phyloP scores from a whole-genome alignment of 2,329 filamentous ascomycete species.

The Aspergillus pseudoviridinutans region DNA sequence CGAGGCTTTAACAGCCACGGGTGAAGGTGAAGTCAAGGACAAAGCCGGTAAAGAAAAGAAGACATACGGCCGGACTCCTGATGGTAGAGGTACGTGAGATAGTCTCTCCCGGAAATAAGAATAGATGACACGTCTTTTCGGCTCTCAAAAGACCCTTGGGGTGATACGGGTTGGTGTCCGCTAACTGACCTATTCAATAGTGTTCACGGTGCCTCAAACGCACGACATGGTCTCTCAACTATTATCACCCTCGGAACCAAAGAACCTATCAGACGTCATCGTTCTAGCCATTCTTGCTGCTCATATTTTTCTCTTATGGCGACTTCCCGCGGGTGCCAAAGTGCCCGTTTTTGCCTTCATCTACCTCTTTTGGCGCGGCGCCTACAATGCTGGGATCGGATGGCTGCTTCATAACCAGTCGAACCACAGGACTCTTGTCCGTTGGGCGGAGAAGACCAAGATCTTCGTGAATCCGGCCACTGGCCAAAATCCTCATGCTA shows the following conservation, averaged over 20 bases:
- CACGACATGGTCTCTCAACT: conserved; percentile 99
- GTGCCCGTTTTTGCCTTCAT: conserved; percentile 74
- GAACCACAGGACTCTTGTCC: conserved; percentile 76
- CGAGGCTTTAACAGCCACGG: conserved; percentile 36
- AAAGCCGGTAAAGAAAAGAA: conserved; percentile 59
- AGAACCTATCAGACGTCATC: conserved; percentile 81
- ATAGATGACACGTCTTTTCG: background rate
- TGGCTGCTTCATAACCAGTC: conserved; percentile 86
- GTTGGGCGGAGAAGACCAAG: conserved; percentile 79
- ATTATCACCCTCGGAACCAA: conserved; percentile 88
- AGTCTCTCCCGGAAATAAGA: background rate
- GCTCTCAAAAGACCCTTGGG: background rate
- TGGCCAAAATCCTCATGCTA: conserved; percentile 78
- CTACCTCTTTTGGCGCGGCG: conserved; percentile 88
- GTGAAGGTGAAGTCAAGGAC: conserved; percentile 41
- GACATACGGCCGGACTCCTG: conserved; percentile 86
- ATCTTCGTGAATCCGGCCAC: conserved; percentile 80
- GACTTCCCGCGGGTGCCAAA: conserved; percentile 65
- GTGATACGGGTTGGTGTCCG: background rate
- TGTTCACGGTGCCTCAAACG: conserved; percentile 91
- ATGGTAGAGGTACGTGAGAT: conserved; percentile 72
- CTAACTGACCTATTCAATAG: conserved; percentile 46
- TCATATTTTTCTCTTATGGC: conserved; percentile 70
- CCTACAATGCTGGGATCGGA: conserved; percentile 93
- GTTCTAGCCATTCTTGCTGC: conserved; percentile 74